Conservation (phyloP, 371 early-diverging fungal species). For the Haplosporangium sp. region DNA sequence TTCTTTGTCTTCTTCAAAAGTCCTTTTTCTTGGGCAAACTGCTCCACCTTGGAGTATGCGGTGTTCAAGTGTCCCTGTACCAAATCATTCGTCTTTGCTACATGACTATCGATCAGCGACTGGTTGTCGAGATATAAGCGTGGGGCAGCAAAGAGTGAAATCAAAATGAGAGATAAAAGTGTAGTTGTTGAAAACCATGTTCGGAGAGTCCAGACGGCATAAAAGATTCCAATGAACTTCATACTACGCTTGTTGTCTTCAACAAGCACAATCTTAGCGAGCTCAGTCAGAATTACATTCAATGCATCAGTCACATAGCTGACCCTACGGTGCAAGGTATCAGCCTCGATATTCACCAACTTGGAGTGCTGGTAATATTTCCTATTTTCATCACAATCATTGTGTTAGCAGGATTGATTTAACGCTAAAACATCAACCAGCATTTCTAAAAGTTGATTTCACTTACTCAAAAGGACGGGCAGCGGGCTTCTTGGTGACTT, state of each 20-base stretch:
- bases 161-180: constrained; percentile 60
- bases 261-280: constrained; percentile 64
- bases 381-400: not conserved
- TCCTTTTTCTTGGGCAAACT: constrained; percentile 44
- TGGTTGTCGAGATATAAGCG: constrained; percentile 67
- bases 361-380: constrained; percentile 39
- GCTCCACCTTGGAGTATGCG: constrained; percentile 45
- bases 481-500: constrained; percentile 53
- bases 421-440: not conserved
- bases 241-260: constrained; percentile 66
- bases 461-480: constrained; percentile 60
- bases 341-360: constrained; percentile 44
- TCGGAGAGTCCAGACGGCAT: constrained; percentile 67
- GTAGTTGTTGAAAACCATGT: constrained; percentile 69
- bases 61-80: constrained; percentile 36
- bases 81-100: constrained; percentile 56
- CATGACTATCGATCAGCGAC: constrained; percentile 62
- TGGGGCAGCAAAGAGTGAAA: constrained; percentile 63
- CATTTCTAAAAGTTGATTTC: too few relatives aligned
- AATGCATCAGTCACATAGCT: constrained; percentile 58
- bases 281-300: constrained; percentile 60
- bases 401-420: too few relatives aligned
- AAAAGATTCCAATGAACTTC: constrained; percentile 60
- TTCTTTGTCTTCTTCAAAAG: constrained; percentile 50
- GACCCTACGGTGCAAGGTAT: constrained; percentile 55